A percentile compares a stretch with the other conserved stretches of the same genome.
phyloP scores from a whole-genome alignment of 2,329 filamentous ascomycete species.

The Claviceps arundinis region DNA sequence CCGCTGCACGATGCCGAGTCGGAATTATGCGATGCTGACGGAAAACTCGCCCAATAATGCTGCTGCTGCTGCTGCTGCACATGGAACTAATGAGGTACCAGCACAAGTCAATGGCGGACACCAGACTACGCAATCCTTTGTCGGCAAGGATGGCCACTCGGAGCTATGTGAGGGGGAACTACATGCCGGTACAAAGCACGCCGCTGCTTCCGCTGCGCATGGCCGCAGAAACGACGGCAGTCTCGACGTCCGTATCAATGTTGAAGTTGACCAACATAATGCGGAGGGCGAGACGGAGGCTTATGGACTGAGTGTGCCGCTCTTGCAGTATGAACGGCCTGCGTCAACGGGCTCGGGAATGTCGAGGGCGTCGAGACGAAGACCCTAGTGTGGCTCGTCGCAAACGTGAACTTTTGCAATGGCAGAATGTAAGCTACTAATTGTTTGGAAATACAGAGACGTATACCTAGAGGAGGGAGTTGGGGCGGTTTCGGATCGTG shows the following conservation, averaged over 20 bases:
- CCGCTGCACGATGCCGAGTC: constrained; percentile 77
- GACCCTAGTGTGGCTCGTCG: background rate
- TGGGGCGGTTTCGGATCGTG: too few species aligned
- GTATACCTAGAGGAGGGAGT: too few species aligned
- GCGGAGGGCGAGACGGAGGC: constrained; percentile 64
- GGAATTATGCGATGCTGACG: constrained; percentile 85
- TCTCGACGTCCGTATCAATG: constrained; percentile 72
- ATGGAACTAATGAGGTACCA: constrained; percentile 9
- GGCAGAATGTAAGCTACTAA: too few species aligned
- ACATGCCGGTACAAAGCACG: constrained; percentile 65
- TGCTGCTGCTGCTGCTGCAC: constrained; percentile 4
- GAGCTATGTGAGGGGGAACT: constrained; percentile 65
- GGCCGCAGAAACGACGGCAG: constrained; percentile 43
- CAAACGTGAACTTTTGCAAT: background rate
- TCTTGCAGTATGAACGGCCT: constrained; percentile 32
- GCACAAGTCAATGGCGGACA: constrained; percentile 10
- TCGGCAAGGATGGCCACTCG: constrained; percentile 51
- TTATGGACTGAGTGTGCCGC: constrained; percentile 79
- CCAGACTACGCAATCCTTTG: constrained; percentile 15
- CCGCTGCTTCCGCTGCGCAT: constrained; percentile 48
- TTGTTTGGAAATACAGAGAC: too few species aligned
- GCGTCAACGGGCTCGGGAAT: background rate
- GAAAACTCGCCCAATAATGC: constrained; percentile 60
- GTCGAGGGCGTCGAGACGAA: constrained; percentile 5
- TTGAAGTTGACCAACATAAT: constrained; percentile 79